A percentile compares a stretch with the other conserved stretches of the same genome.
Conservation (phyloP, 2,329 filamentous ascomycete species). For the Fusarium compactum region DNA sequence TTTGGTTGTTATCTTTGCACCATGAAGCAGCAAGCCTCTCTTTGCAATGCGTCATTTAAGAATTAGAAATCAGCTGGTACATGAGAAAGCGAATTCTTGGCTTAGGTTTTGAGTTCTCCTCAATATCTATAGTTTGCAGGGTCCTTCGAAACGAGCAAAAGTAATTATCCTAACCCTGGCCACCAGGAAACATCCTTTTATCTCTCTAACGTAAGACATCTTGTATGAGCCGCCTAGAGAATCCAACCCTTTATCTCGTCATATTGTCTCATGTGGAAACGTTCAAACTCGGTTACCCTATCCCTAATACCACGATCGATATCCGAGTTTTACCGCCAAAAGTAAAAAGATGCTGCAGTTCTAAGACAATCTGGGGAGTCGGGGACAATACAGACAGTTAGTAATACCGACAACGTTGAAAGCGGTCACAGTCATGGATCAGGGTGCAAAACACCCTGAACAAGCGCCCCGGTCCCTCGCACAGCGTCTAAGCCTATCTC, state of each 20-base stretch:
- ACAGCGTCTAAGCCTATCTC: conserved; percentile 39
- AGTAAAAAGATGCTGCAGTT: conserved; percentile 1
- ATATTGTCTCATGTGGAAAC: conserved; percentile 23
- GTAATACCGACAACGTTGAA: conserved; percentile 13
- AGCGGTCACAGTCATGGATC: conserved; percentile 19
- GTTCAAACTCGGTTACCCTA: conserved; percentile 4
- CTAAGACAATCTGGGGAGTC: conserved; percentile 10
- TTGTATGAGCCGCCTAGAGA: conserved; percentile 15
- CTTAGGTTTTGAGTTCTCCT: not conserved
- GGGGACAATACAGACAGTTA: conserved; percentile 6
- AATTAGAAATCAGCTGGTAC: not conserved
- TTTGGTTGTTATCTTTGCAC: conserved; percentile 1
- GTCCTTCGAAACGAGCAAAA: not conserved
- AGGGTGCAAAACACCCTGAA: conserved; percentile 23
- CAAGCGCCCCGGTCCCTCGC: conserved; percentile 46
- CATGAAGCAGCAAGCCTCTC: not conserved
- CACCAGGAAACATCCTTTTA: conserved; percentile 2
- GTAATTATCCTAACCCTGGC: not conserved
- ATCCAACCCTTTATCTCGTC: conserved; percentile 24
- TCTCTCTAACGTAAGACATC: conserved; percentile 15
- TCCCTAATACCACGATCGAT: not conserved
- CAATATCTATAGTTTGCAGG: not conserved
- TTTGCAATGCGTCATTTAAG: not conserved
- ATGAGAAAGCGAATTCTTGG: not conserved
- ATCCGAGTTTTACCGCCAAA: conserved; percentile 10